Conservation (phyloP, 176 grass and related monocot genomes). For the Chloris gayana region DNA sequence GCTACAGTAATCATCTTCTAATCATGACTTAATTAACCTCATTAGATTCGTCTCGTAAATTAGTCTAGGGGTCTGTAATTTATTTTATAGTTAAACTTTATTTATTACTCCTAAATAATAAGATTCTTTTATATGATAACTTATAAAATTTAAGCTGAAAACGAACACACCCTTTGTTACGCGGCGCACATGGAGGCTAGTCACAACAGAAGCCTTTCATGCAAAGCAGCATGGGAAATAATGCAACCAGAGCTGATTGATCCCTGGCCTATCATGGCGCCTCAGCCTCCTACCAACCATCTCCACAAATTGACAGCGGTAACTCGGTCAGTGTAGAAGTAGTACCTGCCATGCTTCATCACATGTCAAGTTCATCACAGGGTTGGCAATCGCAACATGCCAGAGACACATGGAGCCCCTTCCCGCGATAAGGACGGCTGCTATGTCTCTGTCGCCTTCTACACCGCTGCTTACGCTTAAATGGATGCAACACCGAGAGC, state of each 20-base stretch:
- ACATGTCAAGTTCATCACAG: constrained; percentile 35
- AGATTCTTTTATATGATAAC: too few relatives aligned
- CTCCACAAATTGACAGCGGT: constrained; percentile 20
- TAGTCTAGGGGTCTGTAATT: too few relatives aligned
- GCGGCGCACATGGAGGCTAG: constrained; percentile 23
- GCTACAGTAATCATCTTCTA: too few relatives aligned
- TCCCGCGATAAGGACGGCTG: not conserved
- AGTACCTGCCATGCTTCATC: constrained; percentile 32
- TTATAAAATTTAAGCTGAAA: too few relatives aligned
- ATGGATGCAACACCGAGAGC: not conserved
- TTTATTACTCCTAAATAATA: too few relatives aligned
- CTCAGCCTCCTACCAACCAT: not conserved
- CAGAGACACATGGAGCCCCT: constrained; percentile 40
- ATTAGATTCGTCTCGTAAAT: too few relatives aligned
- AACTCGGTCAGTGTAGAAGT: not conserved
- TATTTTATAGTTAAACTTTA: too few relatives aligned
- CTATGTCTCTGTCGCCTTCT: constrained; percentile 31
- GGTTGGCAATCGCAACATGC: constrained; percentile 20
- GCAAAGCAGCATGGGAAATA: constrained; percentile 7
- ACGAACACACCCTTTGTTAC: too few relatives aligned
- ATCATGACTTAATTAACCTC: too few relatives aligned
- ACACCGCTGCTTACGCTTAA: constrained; percentile 12
- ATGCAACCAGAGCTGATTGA: not conserved
- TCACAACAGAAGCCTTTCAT: constrained; percentile 22
- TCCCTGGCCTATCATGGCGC: not conserved